Evolutionary conservation across 805 yeast genomes (phyloP), one percentile per base, ranked within the genome.

Genomic region (Metschnikowia chrysomelidarum): DNA sequence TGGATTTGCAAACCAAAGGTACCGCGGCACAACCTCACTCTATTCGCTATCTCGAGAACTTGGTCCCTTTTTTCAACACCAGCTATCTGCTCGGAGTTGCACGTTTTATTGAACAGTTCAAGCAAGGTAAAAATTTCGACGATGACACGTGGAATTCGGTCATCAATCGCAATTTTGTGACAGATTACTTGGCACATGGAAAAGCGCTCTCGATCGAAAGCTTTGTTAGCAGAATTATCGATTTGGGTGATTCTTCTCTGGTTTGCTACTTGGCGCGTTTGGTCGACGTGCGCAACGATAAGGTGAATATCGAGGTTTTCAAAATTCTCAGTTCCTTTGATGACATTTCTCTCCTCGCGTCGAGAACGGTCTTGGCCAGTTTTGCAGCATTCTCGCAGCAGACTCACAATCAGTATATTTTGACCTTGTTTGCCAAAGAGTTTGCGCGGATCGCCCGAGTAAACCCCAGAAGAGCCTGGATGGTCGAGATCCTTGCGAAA

Each of bases 121-220:
- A 43, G 8, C 51, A 52, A n/a, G 69, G 69, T 0, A 53, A 50
- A 24, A 50, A 50, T 6, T 67, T 67, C 47, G 53, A 49, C 14
- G 30, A 48, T 5, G 36, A 38, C 5, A 66, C 72, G 3, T 60
- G 70, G 62, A 44, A 40, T 3, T 51, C 57, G 6, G 27, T 67
- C 3, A 46, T 64, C 17, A 64, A 56, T 31, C 49, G 53, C 17
- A 47, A 49, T 10, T 64, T 65, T 33, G 46, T 56, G 3, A 24
- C 39, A 20, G 53, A 49, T 13, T 13, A 36, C 3, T 47, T 61
- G 27, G 53, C 51, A 22, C 35, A 32, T 8, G 49, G 50, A 5
- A 29, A 39, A 2, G 32, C 33, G n/a, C 27, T 64, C 7, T 33
- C 42, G 2, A 27, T 47, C 15, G 14, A 39, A 4, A 51, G 53